Conservation (phyloP, 257 asterid genomes). For the Przewalskia tangutica region DNA sequence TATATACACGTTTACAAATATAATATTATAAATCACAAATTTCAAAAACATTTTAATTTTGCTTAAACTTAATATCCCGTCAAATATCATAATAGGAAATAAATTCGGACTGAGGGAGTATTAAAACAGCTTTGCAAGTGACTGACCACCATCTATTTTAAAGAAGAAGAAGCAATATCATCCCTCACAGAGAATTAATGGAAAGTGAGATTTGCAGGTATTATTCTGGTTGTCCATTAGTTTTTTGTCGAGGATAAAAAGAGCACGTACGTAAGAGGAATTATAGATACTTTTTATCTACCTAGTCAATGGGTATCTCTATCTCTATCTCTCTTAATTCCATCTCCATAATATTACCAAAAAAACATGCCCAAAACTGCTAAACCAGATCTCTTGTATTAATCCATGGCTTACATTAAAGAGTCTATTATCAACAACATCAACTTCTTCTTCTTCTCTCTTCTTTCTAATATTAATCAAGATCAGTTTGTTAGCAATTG, state of each 20-base stretch:
- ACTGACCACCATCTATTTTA: constrained; percentile 44
- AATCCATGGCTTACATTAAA: constrained; percentile 27
- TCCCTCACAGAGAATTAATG: constrained; percentile 49
- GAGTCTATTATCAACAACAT: not conserved
- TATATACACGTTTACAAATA: no score
- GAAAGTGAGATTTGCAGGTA: constrained; percentile 34
- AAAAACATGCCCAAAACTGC: constrained; percentile 13
- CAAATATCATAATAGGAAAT: no score
- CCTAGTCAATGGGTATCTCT: constrained; percentile 40
- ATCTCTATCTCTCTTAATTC: constrained; percentile 11
- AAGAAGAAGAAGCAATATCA: constrained; percentile 17
- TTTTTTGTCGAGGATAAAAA: constrained; percentile 6
- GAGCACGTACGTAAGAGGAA: not conserved
- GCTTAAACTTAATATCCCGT: no score
- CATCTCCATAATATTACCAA: not conserved
- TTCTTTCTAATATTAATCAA: no score
- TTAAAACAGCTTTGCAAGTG: constrained; percentile 19
- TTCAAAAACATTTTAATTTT: no score
- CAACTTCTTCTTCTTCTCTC: not conserved
- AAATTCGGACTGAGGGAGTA: not conserved
- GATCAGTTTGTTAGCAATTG: not conserved
- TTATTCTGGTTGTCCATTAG: constrained; percentile 27
- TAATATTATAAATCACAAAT: no score
- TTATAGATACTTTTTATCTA: not conserved
- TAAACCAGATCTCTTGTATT: not conserved